These are phyloP conservation scores for Talaromyces pinophilus DNA, from an alignment of 2,329 filamentous ascomycete species.

Conservation along the genomic window DNA sequence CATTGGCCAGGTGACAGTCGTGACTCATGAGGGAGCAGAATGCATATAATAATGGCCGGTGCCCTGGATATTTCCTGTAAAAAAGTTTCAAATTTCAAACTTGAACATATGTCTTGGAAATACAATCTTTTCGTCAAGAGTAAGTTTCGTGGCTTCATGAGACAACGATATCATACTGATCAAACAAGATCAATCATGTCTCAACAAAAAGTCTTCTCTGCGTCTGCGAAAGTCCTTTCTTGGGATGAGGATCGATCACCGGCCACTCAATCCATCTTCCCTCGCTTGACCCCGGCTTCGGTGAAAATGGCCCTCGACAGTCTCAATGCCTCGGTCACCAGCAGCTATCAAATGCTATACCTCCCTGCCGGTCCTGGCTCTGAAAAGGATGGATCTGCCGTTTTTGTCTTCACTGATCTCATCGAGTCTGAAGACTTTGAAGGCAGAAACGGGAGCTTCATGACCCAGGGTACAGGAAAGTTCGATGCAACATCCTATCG, in stretches of 20 bases:
- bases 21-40: neutral
- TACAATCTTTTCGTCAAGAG: neutral
- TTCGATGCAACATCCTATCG: neutral
- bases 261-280: neutral
- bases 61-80: neutral
- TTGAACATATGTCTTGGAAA: neutral
- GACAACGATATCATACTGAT: neutral
- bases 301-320: conserved; percentile 14
- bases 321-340: conserved; percentile 14
- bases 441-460: neutral
- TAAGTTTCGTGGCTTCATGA: neutral
- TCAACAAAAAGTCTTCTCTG: neutral
- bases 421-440: neutral
- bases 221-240: neutral
- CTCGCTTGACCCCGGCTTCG: conserved; percentile 18
- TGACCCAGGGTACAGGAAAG: neutral
- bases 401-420: conserved; percentile 4
- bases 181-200: neutral
- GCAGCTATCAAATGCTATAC: conserved; percentile 20
- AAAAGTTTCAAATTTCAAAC: neutral
- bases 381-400: conserved; percentile 4
- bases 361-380: conserved; percentile 15
- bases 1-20: neutral
- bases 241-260: conserved; percentile 1
- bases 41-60: neutral